A percentile compares a stretch with the other conserved stretches of the same genome.
Conservation (phyloP, 2,329 filamentous ascomycete species). For the Arthroderma sp. region DNA sequence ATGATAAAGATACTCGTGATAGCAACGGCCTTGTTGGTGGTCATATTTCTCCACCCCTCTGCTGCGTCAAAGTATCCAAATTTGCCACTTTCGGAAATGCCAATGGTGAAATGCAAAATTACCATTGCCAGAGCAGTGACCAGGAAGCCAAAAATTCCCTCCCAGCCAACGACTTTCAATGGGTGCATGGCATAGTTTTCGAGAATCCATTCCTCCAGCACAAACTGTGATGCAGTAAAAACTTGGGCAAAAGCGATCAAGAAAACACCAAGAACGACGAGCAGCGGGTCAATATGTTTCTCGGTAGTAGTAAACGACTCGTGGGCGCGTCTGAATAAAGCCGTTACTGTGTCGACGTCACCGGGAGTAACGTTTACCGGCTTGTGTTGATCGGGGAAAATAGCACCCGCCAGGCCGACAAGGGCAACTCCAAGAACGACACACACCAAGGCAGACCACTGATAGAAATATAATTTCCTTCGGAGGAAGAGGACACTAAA, state of each 20-base stretch:
- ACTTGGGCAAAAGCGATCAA: conserved; percentile 91
- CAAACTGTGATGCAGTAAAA: conserved; percentile 93
- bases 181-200: conserved; percentile 69
- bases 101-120: conserved; percentile 64
- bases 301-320: conserved; percentile 34
- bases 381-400: conserved; percentile 53
- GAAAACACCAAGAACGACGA: conserved; percentile 69
- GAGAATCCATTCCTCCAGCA: conserved; percentile 87
- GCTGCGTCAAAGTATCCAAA: conserved; percentile 82
- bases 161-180: conserved; percentile 87
- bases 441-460: conserved; percentile 79
- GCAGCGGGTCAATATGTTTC: conserved; percentile 45
- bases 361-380: conserved; percentile 19
- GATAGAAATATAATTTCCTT: conserved; percentile 68
- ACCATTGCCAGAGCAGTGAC: conserved; percentile 71
- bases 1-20: conserved; percentile 81
- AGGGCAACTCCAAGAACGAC: conserved; percentile 80
- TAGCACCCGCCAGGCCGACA: conserved; percentile 76
- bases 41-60: conserved; percentile 75
- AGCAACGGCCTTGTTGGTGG: conserved; percentile 56
- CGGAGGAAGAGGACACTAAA: conserved; percentile 88
- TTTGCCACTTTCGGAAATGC: conserved; percentile 58
- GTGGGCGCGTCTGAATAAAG: conserved; percentile 29
- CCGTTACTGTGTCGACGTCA: conserved; percentile 20
- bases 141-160: conserved; percentile 78